Conservation (phyloP, 2,329 filamentous ascomycete genomes). For the Ophiosphaerella herpotricha region DNA sequence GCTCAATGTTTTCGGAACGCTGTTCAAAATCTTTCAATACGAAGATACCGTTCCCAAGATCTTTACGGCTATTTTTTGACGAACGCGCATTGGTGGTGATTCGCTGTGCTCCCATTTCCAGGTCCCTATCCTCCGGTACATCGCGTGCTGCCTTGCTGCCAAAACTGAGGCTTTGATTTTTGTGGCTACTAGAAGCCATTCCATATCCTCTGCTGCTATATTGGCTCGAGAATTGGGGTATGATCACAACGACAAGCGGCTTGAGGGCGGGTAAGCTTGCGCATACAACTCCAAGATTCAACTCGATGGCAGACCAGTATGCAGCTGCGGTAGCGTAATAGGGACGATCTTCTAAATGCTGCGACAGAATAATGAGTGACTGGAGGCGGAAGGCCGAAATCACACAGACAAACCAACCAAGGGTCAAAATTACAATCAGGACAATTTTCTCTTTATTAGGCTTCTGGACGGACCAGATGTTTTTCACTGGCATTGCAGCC, state of each 20-base stretch:
- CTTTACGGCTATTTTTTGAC: conserved; percentile 8
- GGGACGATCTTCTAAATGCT: conserved; percentile 23
- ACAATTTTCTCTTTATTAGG: conserved; percentile 25
- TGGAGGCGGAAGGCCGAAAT: conserved; percentile 36
- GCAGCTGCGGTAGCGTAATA: conserved; percentile 28
- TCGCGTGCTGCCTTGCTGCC: conserved; percentile 3
- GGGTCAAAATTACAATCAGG: conserved; percentile 26
- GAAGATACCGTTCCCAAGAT: conserved; percentile 15
- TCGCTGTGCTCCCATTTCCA: conserved; percentile 13
- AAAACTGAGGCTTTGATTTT: conserved; percentile 3
- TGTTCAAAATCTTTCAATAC: conserved; percentile 18
- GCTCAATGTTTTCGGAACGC: conserved; percentile 7
- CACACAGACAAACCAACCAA: conserved; percentile 41
- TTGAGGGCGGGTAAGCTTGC: conserved; percentile 38
- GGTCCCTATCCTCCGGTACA: conserved; percentile 7
- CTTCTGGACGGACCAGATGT: conserved; percentile 31
- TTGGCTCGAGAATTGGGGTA: conserved; percentile 24
- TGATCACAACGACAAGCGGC: conserved; percentile 27
- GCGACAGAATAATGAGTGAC: conserved; percentile 16
- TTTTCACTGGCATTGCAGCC: conserved; percentile 26
- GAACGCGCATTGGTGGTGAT: conserved; percentile 9
- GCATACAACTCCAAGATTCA: conserved; percentile 40
- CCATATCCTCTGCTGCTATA: conserved; percentile 13
- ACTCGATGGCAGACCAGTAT: conserved; percentile 39
- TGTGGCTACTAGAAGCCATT: conserved; percentile 3